Conservation (phyloP, 2,329 filamentous ascomycete genomes). For the Cladosporium sp. region DNA sequence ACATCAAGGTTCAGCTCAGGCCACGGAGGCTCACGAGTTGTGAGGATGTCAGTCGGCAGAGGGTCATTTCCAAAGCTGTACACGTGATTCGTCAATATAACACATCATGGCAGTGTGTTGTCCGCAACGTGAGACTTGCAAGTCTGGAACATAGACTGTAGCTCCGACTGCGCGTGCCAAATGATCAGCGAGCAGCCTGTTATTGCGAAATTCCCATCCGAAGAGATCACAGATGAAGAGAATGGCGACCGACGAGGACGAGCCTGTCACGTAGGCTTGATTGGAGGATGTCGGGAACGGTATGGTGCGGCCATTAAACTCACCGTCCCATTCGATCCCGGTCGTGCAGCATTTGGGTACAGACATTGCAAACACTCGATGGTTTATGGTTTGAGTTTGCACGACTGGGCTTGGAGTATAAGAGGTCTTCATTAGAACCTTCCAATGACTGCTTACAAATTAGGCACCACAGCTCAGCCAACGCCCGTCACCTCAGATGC, state of each 20-base stretch:
- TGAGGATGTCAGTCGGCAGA: constrained; percentile 14
- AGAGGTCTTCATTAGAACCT: too few relatives aligned
- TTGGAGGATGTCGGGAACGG: constrained; percentile 17
- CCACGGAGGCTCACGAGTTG: constrained; percentile 14
- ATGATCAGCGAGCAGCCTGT: constrained; percentile 45
- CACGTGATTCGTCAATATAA: not conserved
- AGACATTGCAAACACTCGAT: not conserved
- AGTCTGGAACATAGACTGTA: constrained; percentile 43
- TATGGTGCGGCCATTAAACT: constrained; percentile 18
- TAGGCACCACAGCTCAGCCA: too few relatives aligned
- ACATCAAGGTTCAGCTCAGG: constrained; percentile 21
- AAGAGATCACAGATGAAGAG: constrained; percentile 32
- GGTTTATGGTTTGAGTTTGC: not conserved
- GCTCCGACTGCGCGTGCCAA: constrained; percentile 43
- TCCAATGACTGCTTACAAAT: too few relatives aligned
- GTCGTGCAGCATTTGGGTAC: constrained; percentile 19
- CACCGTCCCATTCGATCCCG: constrained; percentile 28
- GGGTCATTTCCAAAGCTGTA: constrained; percentile 22
- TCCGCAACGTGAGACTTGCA: constrained; percentile 16
- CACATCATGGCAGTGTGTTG: not conserved
- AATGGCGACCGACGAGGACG: constrained; percentile 25
- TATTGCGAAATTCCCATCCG: constrained; percentile 45
- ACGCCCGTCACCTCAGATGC: too few relatives aligned
- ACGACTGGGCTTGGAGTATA: too few relatives aligned
- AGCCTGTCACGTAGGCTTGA: constrained; percentile 26